Evolutionary conservation across 2,329 filamentous ascomycete genomes (phyloP), one percentile per base, ranked within the genome.

Genomic region (Nemania diffusa): DNA sequence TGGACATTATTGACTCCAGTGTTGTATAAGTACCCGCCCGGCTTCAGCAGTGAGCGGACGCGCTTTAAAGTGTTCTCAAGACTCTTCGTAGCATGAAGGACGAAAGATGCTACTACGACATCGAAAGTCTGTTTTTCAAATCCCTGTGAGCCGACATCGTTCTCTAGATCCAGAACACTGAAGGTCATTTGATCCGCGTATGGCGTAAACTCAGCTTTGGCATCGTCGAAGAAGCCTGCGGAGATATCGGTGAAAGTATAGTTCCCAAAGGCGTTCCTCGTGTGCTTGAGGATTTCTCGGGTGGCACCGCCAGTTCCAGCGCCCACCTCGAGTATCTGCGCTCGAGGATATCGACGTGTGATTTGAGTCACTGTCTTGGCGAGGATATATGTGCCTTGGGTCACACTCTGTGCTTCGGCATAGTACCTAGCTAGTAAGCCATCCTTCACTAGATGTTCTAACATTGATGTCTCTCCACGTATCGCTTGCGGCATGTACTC

Each of bases 1-100:
- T n/a, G n/a, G n/a, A n/a, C n/a, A n/a, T n/a, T n/a, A n/a, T n/a
- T n/a, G n/a, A n/a, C n/a, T n/a, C n/a, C n/a, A n/a, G n/a, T n/a
- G n/a, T n/a, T n/a, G n/a, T n/a, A n/a, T n/a, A n/a, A n/a, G n/a
- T 79, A 77, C 0, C 81, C 81, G 2, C 76, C 79, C 0, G 80
- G 77, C 5, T 74, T 76, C 0, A 81, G 60, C 0, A 80, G 64
- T 1, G 62, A 65, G 11, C 78, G 74, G 1, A 76, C 62, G 46
- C 77, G 74, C 3, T 40, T 24, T 73, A 76, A 9, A 26, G 73
- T 57, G 24, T 71, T 5, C 60, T 74, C 53, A 8, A 77, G n/a
- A 17, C 29, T 22, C 34, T 51, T 20, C 1, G 75, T 75, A 0
- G 74, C 71, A 53, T 78, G 73, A 1, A 79, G 52, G 0, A 77